phyloP scores from a whole-genome alignment of 2,329 filamentous ascomycete genomes.

The Penicillium glabrum region DNA sequence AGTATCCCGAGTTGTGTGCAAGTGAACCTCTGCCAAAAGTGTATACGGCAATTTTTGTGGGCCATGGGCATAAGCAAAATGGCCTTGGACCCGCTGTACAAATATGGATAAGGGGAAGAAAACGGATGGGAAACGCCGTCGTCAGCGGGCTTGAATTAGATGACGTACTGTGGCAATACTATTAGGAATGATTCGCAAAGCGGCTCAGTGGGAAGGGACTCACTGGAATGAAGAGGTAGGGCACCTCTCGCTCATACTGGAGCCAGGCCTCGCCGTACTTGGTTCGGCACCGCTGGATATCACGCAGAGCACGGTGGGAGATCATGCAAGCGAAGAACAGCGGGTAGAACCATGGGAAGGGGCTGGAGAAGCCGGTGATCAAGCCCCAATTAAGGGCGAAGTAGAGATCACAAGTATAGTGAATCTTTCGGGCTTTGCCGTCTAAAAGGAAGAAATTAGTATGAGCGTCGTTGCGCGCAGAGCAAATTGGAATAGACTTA shows the following conservation, averaged over 20 bases:
- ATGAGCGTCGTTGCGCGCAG: background rate
- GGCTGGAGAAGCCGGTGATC: conserved; percentile 77
- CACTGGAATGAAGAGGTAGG: conserved; percentile 80
- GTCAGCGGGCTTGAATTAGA: conserved; percentile 19
- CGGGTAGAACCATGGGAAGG: conserved; percentile 88
- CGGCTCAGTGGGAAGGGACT: conserved; percentile 22
- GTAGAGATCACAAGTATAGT: conserved; percentile 78
- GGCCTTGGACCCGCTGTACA: conserved; percentile 16
- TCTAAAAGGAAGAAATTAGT: conserved; percentile 43
- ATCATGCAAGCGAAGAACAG: conserved; percentile 81
- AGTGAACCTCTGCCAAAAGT: conserved; percentile 1
- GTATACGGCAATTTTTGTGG: conserved; percentile 7
- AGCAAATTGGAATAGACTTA: conserved; percentile 38
- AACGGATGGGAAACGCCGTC: background rate
- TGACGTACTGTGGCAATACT: conserved; percentile 28
- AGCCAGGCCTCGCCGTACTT: conserved; percentile 83
- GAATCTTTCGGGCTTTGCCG: conserved; percentile 73
- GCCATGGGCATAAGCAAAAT: conserved; percentile 2
- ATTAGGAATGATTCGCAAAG: conserved; percentile 1
- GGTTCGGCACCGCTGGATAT: conserved; percentile 71
- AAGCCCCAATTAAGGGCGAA: conserved; percentile 77
- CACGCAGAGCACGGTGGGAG: conserved; percentile 70
- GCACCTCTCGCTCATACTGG: conserved; percentile 77
- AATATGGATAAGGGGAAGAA: background rate
- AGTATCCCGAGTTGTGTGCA: conserved; percentile 12